Base-by-base conservation (phyloP, 2,329 filamentous ascomycete species). In the Phaeoacremonium minimum region DNA sequence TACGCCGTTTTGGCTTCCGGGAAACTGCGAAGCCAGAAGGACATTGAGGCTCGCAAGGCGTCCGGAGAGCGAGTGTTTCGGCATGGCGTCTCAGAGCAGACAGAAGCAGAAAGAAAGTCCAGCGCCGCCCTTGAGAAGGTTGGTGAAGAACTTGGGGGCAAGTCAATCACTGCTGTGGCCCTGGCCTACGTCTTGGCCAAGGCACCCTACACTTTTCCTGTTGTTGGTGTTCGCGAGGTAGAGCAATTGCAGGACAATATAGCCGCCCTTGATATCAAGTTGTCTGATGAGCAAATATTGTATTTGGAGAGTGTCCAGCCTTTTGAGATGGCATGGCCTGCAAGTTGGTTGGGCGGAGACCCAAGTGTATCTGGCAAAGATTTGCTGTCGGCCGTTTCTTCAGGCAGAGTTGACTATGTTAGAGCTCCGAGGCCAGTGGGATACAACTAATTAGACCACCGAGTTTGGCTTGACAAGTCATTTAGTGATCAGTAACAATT, bases 341-440 rank as follows among this genome's bases (percentile, higher is more conserved):
- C 31, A 6, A 13, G 14, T 4, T 30, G 26, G 11, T 26, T 31
- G 6, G 35, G 35, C 6, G 35, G 15, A 8, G 35, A 37, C 6
- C 35, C 35, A n/a, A 32, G 26, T 11, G 26, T 38, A 4, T 33
- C 31, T 35, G 66, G 76, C 19, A n/a, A 9, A n/a, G 9, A 9
- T 9, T 26, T n/a, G 9, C 9, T 26, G 9, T 9, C 9, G 22
- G 9, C n/a, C 2, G 22, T 26, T 9, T 9, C 22, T 9, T 26
- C 22, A 9, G 22, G 22, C 9, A 26, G n/a, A 2, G 22, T 26
- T 9, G 22, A 26, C n/a, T 9, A 9, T 26, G 22, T 26, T n/a
- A 26, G 22, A n/a, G 22, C 22, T 9, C 22, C 9, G 22, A 26
- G 14, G 4, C n/a, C 22, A 9, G n/a, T 26, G 9, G 22, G 22